Percentiles rank a stretch among this genome's conserved stretches.
phyloP scores from a whole-genome alignment of 1,284 basidiomycete species.

The Boletus albobrunnescens region DNA sequence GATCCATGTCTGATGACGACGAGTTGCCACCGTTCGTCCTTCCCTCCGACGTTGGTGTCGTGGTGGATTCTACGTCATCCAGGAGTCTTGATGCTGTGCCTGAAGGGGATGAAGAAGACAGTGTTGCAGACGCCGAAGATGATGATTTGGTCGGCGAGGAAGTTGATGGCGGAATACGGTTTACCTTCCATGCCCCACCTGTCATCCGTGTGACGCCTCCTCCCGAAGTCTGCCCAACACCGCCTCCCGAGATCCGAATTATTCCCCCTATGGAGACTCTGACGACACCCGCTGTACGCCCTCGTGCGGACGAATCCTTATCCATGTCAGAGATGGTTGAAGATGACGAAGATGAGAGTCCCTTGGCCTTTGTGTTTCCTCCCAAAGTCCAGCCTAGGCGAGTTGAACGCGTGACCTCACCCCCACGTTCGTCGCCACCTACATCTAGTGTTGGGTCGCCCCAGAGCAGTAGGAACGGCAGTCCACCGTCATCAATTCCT shows the following conservation, averaged over 20 bases:
- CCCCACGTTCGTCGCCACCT: conserved; percentile 21
- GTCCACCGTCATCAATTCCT: conserved; percentile 52
- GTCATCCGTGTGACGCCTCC: conserved; percentile 41
- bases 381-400: conserved; percentile 8
- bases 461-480: conserved; percentile 12
- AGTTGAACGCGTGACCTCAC: conserved; percentile 15
- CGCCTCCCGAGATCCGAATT: conserved; percentile 26
- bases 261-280: conserved; percentile 18
- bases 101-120: conserved; percentile 46
- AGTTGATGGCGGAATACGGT: conserved; percentile 61
- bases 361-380: conserved; percentile 25
- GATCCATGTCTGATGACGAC: conserved; percentile 41
- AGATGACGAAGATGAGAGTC: conserved; percentile 33
- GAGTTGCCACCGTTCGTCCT: conserved; percentile 49
- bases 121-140: conserved; percentile 35
- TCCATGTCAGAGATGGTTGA: conserved; percentile 25
- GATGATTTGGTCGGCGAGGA: conserved; percentile 45
- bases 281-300: conserved; percentile 10
- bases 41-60: conserved; percentile 49
- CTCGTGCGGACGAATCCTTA: conserved; percentile 1
- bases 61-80: conserved; percentile 35
- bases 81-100: conserved; percentile 38
- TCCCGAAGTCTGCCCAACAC: conserved; percentile 41
- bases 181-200: conserved; percentile 59
- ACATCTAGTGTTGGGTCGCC: conserved; percentile 3